Percentiles rank a stretch among this genome's conserved stretches.
Evolutionary conservation across 78 protist genomes (phyloP).

Genomic region (Speleostelium caveatum): DNA sequence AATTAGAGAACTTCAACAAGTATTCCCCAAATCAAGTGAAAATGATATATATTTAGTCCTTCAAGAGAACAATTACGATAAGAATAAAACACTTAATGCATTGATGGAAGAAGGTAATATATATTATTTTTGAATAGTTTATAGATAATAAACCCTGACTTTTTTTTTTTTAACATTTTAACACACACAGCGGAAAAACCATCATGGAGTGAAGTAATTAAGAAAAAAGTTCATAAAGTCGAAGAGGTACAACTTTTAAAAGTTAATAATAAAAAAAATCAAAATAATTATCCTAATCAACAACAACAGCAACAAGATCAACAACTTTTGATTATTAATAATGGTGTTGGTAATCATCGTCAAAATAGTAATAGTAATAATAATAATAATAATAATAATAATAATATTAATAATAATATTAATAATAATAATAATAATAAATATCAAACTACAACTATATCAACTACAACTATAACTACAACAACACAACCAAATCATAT

Average conservation of each 20-base stretch:
- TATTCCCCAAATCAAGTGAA: background rate
- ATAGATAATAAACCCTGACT: too few relatives aligned
- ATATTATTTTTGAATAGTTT: background rate
- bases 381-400: background rate
- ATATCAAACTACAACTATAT: background rate
- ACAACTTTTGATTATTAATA: background rate
- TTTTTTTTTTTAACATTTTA: background rate
- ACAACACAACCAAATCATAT: constrained; percentile 11
- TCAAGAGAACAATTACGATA: background rate
- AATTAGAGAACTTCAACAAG: background rate
- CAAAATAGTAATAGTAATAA: background rate
- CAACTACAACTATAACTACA: too few relatives aligned
- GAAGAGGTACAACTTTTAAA: background rate
- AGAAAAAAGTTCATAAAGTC: background rate
- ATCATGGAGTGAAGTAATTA: constrained; percentile 5
- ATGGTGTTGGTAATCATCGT: background rate
- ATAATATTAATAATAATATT: too few relatives aligned
- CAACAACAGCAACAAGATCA: constrained; percentile 2
- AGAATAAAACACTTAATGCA: background rate
- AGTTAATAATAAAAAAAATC: background rate
- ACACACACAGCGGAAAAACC: background rate
- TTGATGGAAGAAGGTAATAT: background rate
- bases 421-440: too few relatives aligned
- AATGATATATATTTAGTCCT: background rate
- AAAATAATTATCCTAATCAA: background rate